These are phyloP conservation scores for Physcomitrellopsis africana DNA, from an alignment of 225 moss, liverwort and hornwort species.

Conservation along the genomic window DNA sequence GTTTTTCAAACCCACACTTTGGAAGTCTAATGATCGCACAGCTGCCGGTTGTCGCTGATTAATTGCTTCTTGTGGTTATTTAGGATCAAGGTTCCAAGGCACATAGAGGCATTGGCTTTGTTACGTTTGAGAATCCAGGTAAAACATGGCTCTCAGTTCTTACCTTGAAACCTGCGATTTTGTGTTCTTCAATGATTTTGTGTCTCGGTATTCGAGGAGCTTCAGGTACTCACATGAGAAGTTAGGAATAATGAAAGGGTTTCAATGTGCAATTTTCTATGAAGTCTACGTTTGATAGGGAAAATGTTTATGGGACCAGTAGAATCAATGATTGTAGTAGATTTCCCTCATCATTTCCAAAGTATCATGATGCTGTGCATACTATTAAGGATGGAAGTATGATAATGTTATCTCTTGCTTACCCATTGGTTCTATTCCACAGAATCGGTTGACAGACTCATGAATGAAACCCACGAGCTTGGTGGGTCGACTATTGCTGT, in stretches of 20 bases:
- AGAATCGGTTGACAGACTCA: slow-evolving; percentile 94
- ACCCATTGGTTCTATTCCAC: slow-evolving; percentile 12
- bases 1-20: neutral
- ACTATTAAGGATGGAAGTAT: neutral
- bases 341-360: neutral
- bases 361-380: slow-evolving; percentile 15
- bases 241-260: neutral
- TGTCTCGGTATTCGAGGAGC: neutral
- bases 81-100: slow-evolving; percentile 96
- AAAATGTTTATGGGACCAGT: neutral
- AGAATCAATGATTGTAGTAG: neutral
- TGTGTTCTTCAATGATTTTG: too few relatives aligned
- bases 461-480: slow-evolving; percentile 97
- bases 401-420: slow-evolving; percentile 14
- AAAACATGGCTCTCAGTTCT: slow-evolving; percentile 18
- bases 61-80: slow-evolving; percentile 9
- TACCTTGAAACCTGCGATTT: too few relatives aligned
- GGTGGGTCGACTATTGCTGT: slow-evolving; percentile 95
- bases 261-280: neutral
- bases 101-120: slow-evolving; percentile 97
- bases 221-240: neutral
- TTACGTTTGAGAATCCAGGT: slow-evolving; percentile 98
- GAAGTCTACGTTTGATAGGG: slow-evolving; percentile 10
- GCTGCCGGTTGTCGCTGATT: slow-evolving; percentile 25
- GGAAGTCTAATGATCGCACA: neutral